A percentile compares a stretch with the other conserved stretches of the same genome.
phyloP scores from a whole-genome alignment of 495 filamentous ascomycete genomes.

The Talaromyces liani region DNA sequence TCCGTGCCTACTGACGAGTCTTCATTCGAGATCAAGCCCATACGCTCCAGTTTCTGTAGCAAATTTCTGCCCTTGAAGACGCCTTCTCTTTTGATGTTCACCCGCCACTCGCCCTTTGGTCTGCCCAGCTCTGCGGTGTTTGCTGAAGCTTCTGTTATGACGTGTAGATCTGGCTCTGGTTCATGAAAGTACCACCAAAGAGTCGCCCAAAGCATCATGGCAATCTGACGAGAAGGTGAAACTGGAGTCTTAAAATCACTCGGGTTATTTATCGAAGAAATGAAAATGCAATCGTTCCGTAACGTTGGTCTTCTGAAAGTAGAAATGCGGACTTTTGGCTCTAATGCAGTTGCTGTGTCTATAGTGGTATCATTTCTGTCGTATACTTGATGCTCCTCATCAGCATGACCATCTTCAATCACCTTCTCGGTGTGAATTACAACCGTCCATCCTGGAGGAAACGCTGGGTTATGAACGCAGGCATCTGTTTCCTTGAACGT shows the following conservation, averaged over 20 bases:
- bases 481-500: constrained; percentile 80
- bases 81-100: constrained; percentile 77
- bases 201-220: constrained; percentile 94
- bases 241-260: constrained; percentile 68
- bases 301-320: constrained; percentile 68
- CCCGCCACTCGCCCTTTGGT: constrained; percentile 80
- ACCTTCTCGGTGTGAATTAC: constrained; percentile 66
- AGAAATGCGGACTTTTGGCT: constrained; percentile 33
- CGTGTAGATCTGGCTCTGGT: constrained; percentile 37
- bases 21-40: constrained; percentile 72
- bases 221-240: constrained; percentile 78
- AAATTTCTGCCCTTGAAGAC: constrained; percentile 75
- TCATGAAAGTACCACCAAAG: constrained; percentile 95
- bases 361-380: constrained; percentile 15
- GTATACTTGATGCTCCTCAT: constrained; percentile 17
- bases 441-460: constrained; percentile 84
- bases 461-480: constrained; percentile 55
- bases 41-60: constrained; percentile 85
- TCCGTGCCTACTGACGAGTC: constrained; percentile 68
- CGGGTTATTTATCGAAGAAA: constrained; percentile 83
- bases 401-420: constrained; percentile 18
- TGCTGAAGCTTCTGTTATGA: constrained; percentile 55
- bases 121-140: constrained; percentile 58
- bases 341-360: not conserved
- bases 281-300: constrained; percentile 73